Conservation (phyloP, 2,329 filamentous ascomycete genomes). For the Arthroderma uncinatum region DNA sequence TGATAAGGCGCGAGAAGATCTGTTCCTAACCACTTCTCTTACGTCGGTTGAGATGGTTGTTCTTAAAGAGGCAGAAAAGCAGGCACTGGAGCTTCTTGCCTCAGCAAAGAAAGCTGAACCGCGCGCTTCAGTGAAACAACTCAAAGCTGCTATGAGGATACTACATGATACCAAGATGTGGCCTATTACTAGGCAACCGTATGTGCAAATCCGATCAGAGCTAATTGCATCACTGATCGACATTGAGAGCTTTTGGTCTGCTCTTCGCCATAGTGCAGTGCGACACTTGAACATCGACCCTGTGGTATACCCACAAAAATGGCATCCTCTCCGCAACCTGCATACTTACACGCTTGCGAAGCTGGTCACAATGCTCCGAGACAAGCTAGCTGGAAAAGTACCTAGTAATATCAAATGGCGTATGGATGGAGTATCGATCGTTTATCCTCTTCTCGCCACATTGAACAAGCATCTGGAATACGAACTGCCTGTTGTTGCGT, state of each 20-base stretch:
- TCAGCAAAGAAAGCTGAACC: conserved; percentile 16
- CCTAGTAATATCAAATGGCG: conserved; percentile 17
- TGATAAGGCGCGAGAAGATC: conserved; percentile 15
- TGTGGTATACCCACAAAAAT: conserved; percentile 36
- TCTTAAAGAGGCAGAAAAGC: conserved; percentile 16
- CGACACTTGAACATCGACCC: conserved; percentile 44
- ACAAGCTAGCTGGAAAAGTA: conserved; percentile 9
- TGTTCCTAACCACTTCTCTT: conserved; percentile 11
- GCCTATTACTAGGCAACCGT: conserved; percentile 44
- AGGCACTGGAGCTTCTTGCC: conserved; percentile 21
- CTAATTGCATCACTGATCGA: conserved; percentile 41
- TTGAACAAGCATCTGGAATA: conserved; percentile 22
- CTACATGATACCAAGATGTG: conserved; percentile 34
- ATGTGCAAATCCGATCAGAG: conserved; percentile 43
- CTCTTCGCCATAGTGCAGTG: conserved; percentile 42
- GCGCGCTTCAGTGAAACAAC: conserved; percentile 23
- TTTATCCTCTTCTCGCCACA: conserved; percentile 26
- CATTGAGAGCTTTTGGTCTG: conserved; percentile 33
- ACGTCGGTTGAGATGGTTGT: conserved; percentile 10
- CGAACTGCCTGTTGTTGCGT: conserved; percentile 24
- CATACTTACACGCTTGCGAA: conserved; percentile 31
- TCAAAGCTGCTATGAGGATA: conserved; percentile 32
- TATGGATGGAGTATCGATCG: conserved; percentile 24
- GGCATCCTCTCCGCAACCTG: conserved; percentile 46
- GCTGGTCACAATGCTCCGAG: conserved; percentile 17